Percentiles rank a stretch among this genome's conserved stretches.
These are phyloP conservation scores for Amanita rubescens DNA, from an alignment of 768 basidiomycete genomes.

Conservation along the genomic window DNA sequence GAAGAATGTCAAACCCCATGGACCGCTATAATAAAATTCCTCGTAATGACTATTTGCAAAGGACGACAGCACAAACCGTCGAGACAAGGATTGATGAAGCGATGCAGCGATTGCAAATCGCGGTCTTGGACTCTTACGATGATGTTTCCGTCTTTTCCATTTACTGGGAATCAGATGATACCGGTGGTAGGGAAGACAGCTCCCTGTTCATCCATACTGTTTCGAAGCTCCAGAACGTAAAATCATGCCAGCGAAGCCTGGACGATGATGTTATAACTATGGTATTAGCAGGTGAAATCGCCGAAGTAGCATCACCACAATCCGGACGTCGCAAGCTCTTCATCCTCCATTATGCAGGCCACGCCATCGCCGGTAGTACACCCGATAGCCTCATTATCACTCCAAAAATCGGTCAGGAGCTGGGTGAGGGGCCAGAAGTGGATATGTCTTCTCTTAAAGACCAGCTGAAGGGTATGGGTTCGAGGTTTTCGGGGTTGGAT, in stretches of 20 bases:
- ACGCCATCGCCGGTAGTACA: conserved; percentile 9
- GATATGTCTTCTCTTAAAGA: conserved; percentile 4
- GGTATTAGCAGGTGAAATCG: conserved; percentile 5
- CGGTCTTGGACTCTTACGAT: conserved; percentile 6
- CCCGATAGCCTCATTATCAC: conserved; percentile 7
- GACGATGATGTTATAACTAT: conserved; percentile 1
- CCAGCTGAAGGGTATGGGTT: conserved; percentile 5
- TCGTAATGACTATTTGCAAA: not conserved
- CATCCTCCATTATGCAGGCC: conserved; percentile 11
- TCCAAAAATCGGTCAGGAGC: conserved; percentile 9
- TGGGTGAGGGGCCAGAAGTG: conserved; percentile 6
- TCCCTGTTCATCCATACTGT: conserved; percentile 4
- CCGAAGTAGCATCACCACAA: conserved; percentile 4
- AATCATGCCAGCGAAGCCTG: conserved; percentile 9
- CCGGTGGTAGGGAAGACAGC: conserved; percentile 8
- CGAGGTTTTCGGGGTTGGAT: conserved; percentile 9
- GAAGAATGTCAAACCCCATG: too few species aligned
- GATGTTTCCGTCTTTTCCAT: conserved; percentile 7
- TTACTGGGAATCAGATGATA: conserved; percentile 8
- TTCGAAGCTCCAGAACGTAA: conserved; percentile 4
- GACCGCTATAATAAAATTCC: not conserved
- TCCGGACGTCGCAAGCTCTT: conserved; percentile 9
- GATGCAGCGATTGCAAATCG: conserved; percentile 7
- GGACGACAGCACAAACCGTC: conserved; percentile 6
- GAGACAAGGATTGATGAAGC: conserved; percentile 8